Evolutionary conservation across 495 filamentous ascomycete species (phyloP), one percentile per base, ranked within the genome.

Genomic region (Astrocystis sublimbata): DNA sequence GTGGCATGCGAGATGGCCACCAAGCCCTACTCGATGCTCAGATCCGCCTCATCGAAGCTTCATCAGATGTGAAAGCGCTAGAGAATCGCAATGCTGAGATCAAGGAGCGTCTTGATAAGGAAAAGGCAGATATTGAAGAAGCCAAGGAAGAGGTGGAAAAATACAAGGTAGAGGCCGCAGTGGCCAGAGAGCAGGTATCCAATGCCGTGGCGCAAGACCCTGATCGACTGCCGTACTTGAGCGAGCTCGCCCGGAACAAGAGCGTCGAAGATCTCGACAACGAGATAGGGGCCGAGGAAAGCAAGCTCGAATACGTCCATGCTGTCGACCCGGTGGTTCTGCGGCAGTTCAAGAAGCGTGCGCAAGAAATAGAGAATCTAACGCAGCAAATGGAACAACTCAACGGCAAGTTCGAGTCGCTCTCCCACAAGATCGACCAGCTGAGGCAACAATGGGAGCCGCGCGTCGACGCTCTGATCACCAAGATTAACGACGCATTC

Each of bases 401-500:
- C 17, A 79, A 81, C 35, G 65, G 70, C 7, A 74, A 81, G 30
- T 76, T 90, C 12, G 73, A 75, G 0, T 72, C 81, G 12, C 68
- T 82, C 19, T 73, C 79, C 12, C 68, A 67, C 10, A 78, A 78
- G 41, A 93, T 91, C 21, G 70, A 75, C 0, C 73, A 81, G 9
- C 68, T 86, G 38, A 79, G 80, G 47, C 74, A 74, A 23, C 80
- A 83, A 42, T 98, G 92, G 92, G 94, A 98, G 71, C 96, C 94
- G 0, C 74, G 83, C 66, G 80, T 98, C 19, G 93, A 98, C 64
- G 78, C 76, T 8, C 81, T 98, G 17, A 81, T 97, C 41, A 75
- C 76, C 36, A 86, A 86, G 68, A 97, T 98, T 72, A 96, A 90
- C 68, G 86, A 89, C 24, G 92, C 92, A 2, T 98, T 98, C 69